phyloP scores from a whole-genome alignment of 1,139 yeast genomes.

The Taphrina confusa region DNA sequence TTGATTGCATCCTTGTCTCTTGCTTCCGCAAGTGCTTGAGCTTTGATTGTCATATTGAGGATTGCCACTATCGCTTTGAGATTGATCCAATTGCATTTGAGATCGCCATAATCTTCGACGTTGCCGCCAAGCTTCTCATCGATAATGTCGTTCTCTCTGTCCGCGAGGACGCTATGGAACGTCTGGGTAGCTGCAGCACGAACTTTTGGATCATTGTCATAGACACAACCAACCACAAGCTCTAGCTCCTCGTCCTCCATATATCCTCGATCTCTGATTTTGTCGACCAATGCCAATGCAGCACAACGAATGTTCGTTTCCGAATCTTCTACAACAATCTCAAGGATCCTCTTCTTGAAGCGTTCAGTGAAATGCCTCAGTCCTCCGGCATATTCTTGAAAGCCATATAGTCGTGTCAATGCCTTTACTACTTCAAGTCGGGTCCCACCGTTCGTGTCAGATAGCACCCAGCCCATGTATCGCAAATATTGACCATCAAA shows the following conservation, averaged over 20 bases:
- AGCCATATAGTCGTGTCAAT: conserved; percentile 54
- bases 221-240: conserved; percentile 51
- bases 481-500: conserved; percentile 69
- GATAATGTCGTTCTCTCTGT: conserved; percentile 36
- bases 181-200: conserved; percentile 45
- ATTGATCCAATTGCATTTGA: conserved; percentile 41
- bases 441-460: conserved; percentile 65
- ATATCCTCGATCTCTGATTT: conserved; percentile 62
- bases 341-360: conserved; percentile 64
- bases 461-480: conserved; percentile 79
- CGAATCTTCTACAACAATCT: conserved; percentile 59
- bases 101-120: conserved; percentile 27
- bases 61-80: conserved; percentile 42
- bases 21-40: conserved; percentile 33
- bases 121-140: conserved; percentile 27
- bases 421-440: conserved; percentile 65
- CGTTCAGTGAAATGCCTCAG: conserved; percentile 72
- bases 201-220: conserved; percentile 49
- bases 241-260: conserved; percentile 58
- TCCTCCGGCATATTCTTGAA: conserved; percentile 51
- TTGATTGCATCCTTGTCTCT: conserved; percentile 38
- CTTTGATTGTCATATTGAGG: conserved; percentile 15
- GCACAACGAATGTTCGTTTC: conserved; percentile 58
- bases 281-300: conserved; percentile 58
- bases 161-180: conserved; percentile 41